Conservation (phyloP, 768 basidiomycete species). For the Cyclocybe aegerita region DNA sequence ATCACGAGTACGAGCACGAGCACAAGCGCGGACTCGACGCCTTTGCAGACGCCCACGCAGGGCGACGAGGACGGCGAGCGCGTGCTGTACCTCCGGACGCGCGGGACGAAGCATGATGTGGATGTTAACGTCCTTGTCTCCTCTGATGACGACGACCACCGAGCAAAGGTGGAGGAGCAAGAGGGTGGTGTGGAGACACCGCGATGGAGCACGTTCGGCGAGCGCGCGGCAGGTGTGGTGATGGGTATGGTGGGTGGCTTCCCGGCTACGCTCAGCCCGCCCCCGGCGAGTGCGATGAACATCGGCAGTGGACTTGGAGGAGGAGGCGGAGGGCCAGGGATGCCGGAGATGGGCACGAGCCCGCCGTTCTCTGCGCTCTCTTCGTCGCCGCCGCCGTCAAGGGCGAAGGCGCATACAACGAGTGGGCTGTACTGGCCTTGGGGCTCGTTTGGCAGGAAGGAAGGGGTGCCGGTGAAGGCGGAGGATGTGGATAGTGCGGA, state of each 20-base stretch:
- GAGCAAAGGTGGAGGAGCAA: too few relatives aligned
- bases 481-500: not conserved
- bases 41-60: slow-evolving; percentile 18
- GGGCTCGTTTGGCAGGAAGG: slow-evolving; percentile 14
- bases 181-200: not conserved
- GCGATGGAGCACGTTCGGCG: too few relatives aligned
- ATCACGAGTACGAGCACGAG: slow-evolving; percentile 3
- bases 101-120: not conserved
- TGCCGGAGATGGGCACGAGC: slow-evolving; percentile 25
- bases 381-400: not conserved
- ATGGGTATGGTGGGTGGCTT: slow-evolving; percentile 10
- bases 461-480: not conserved
- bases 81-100: not conserved
- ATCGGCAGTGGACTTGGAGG: not conserved
- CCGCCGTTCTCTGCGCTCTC: slow-evolving; percentile 30
- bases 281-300: slow-evolving; percentile 5
- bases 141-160: not conserved
- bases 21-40: slow-evolving; percentile 18
- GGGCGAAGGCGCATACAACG: not conserved
- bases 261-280: slow-evolving; percentile 5
- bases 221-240: too few relatives aligned
- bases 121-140: slow-evolving; percentile 2
- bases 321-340: slow-evolving; percentile 1
- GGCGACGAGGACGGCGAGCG: not conserved
- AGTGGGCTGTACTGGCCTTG: slow-evolving; percentile 19